Evolutionary conservation across 495 filamentous ascomycete species (phyloP), one percentile per base, ranked within the genome.

Genomic region (Glonium stellatum): DNA sequence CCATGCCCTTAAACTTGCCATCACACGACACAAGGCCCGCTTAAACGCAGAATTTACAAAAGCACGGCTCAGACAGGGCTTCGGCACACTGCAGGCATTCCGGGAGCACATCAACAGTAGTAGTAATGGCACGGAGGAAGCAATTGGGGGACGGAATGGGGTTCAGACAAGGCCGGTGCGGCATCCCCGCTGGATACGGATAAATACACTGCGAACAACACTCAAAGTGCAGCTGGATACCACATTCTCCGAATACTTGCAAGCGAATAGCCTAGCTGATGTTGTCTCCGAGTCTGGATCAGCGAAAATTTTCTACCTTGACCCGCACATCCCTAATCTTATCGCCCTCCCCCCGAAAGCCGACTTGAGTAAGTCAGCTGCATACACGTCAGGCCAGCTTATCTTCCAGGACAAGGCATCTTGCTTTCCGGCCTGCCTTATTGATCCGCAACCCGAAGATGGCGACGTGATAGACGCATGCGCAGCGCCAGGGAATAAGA

Each of bases 331-430:
- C 19, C 89, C 90, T 0, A 85, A 92, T 63, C 79, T 98, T 10
- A 66, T 98, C 4, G 92, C 90, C 4, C 74, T 95, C 0, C 83
- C 92, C 1, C 83, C 84, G 6, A 71, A 73, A 23, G 64, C 63
- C 12, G 88, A 95, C 59, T 77, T 95, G 54, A 82, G 83, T 9
- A 82, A 81, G 35, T 84, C 82, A 0, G 64, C 79, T 9, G 87
- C 89, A 0, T 97, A 97, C 69, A 79, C 75, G 23, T 73, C 78
- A 3, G 93, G 93, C 1, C 73, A 82, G 48, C 80, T 98, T 56
- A 95, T 97, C 42, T 69, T 98, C 39, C 93, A 98, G 72, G 95
- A 98, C 69, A 97, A 96, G 69, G 95, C 93, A 1, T 95, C 90
- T 0, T 98, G 93, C 65, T 96, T 98, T 64, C 92, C 93, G 4